Percentiles rank a stretch among this genome's conserved stretches.
phyloP scores from a whole-genome alignment of 2,329 filamentous ascomycete species.

The Colletotrichum navitas region DNA sequence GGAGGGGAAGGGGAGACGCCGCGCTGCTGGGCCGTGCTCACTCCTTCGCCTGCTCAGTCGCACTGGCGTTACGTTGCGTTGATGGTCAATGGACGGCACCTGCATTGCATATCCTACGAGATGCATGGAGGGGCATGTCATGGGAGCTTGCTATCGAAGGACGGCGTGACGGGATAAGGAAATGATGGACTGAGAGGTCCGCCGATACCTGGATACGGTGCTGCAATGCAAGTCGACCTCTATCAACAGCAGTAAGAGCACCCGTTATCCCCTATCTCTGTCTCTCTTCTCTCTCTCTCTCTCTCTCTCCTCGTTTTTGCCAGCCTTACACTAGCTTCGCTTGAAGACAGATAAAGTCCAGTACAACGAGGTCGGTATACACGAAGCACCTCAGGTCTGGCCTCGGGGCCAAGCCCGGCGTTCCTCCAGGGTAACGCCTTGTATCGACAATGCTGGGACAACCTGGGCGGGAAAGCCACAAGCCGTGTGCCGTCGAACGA shows the following conservation, averaged over 20 bases:
- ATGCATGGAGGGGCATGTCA: constrained; percentile 13
- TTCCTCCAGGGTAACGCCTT: constrained; percentile 1
- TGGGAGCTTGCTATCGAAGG: background rate
- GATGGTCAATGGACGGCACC: constrained; percentile 19
- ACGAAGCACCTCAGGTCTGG: constrained; percentile 16
- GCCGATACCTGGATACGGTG: background rate
- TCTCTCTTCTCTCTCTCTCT: no score
- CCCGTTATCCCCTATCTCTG: no score
- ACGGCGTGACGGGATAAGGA: background rate
- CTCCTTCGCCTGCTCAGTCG: no score
- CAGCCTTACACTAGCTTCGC: background rate
- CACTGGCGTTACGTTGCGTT: constrained; percentile 21
- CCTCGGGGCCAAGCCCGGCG: background rate
- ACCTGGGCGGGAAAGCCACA: constrained; percentile 9
- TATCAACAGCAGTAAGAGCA: background rate
- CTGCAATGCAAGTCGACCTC: background rate
- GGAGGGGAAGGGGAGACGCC: background rate
- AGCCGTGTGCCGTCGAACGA: constrained; percentile 16
- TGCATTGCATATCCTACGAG: constrained; percentile 34
- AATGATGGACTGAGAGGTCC: background rate
- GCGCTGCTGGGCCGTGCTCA: constrained; percentile 27
- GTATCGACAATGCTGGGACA: background rate
- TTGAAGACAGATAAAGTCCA: background rate
- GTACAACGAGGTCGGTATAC: background rate
- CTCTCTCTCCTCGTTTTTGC: no score